A percentile compares a stretch with the other conserved stretches of the same genome.
phyloP scores from a whole-genome alignment of 306 rosid genomes.

The Arachis stenosperma region DNA sequence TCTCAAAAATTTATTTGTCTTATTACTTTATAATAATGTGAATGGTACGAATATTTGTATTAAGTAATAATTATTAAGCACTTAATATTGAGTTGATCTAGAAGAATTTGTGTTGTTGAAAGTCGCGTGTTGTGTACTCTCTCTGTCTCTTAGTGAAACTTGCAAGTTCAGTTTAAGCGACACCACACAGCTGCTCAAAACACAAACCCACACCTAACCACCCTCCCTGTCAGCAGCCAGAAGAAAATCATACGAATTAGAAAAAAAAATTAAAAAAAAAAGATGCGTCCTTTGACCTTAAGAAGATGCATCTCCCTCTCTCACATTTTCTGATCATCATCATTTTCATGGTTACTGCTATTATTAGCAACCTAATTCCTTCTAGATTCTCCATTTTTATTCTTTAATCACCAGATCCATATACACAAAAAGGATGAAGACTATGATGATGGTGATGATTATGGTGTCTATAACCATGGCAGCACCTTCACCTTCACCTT shows the following conservation, averaged over 20 bases:
- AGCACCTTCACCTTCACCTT: conserved; percentile 18
- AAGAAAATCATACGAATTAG: background rate
- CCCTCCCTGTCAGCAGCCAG: conserved; percentile 44
- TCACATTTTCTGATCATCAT: background rate
- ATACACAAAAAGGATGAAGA: conserved; percentile 22
- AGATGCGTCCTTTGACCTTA: too few relatives aligned
- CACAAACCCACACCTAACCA: background rate
- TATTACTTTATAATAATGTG: too few relatives aligned
- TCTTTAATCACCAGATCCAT: conserved; percentile 6
- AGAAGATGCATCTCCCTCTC: background rate
- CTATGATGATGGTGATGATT: conserved; percentile 29
- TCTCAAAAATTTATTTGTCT: too few relatives aligned
- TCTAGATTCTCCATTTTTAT: conserved; percentile 18
- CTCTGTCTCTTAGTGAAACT: background rate
- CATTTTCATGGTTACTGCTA: background rate
- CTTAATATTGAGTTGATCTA: too few relatives aligned
- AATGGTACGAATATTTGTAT: too few relatives aligned
- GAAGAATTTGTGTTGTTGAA: background rate
- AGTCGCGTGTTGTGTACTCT: conserved; percentile 29
- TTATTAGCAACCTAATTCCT: background rate
- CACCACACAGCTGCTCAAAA: too few relatives aligned
- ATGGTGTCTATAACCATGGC: conserved; percentile 36
- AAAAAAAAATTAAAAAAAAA: background rate
- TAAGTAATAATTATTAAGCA: too few relatives aligned
- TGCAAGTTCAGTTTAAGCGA: background rate